Evolutionary conservation across 495 filamentous ascomycete species (phyloP).

Genomic region (Neurospora sp.): DNA sequence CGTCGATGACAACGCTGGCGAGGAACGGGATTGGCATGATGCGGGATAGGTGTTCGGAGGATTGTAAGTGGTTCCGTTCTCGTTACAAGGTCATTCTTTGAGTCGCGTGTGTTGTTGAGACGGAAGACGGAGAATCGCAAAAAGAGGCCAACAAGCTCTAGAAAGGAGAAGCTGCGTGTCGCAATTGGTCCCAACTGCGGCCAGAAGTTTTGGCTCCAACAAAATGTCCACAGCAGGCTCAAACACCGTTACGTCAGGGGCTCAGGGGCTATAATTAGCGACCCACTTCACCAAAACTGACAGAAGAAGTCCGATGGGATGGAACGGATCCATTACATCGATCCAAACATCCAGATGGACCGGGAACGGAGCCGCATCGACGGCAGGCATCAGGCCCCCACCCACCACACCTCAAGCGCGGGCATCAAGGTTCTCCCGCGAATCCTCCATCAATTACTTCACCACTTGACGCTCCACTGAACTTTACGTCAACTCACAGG

Average conservation of each 20-base stretch:
- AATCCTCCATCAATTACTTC: not conserved
- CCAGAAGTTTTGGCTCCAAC: not conserved
- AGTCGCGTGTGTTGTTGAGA: not conserved
- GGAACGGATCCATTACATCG: not conserved
- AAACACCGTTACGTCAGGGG: not conserved
- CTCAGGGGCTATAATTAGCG: not conserved
- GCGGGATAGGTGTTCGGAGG: not conserved
- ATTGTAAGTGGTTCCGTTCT: not conserved
- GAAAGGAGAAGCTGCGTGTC: not conserved
- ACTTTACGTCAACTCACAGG: not conserved
- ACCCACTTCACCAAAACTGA: not conserved
- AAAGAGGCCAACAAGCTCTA: not conserved
- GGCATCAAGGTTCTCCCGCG: not conserved
- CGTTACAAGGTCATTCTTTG: not conserved
- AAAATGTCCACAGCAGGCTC: not conserved
- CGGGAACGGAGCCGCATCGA: not conserved
- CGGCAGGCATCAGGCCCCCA: not conserved
- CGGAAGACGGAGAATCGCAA: no score
- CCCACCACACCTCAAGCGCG: not conserved
- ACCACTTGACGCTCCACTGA: not conserved
- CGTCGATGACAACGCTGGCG: slow-evolving; percentile 49
- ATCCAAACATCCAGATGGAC: not conserved
- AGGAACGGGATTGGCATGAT: slow-evolving; percentile 76
- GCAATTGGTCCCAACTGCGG: not conserved
- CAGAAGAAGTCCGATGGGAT: not conserved